These are phyloP conservation scores for Selaginella tamariscina DNA, from an alignment of 75 land plant species.

Conservation along the genomic window DNA sequence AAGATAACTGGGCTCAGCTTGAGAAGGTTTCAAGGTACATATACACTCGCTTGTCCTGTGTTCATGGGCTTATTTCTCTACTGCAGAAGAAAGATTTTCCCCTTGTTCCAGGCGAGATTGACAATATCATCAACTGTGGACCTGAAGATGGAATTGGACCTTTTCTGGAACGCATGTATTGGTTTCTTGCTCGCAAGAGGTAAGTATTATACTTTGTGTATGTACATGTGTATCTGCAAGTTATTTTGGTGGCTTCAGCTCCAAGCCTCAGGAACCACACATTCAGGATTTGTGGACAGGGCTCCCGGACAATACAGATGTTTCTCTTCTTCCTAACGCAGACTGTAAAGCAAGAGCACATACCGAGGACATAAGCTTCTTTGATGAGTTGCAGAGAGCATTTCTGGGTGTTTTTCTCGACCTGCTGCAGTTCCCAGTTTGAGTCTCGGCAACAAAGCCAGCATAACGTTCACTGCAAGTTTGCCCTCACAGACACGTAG, in stretches of 20 bases:
- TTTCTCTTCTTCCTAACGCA: constrained; percentile 2
- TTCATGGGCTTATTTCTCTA: neutral
- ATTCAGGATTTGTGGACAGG: neutral
- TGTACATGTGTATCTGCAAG: constrained; percentile 6
- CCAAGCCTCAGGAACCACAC: neutral
- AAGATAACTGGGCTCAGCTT: constrained; percentile 31
- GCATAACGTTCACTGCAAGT: too few species aligned
- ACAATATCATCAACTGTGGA: constrained; percentile 24
- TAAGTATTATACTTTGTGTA: constrained; percentile 7
- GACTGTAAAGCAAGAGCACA: neutral
- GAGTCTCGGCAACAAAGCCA: too few species aligned
- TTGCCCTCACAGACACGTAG: too few species aligned
- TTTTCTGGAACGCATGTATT: constrained; percentile 28
- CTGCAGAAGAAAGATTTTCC: constrained; percentile 28
- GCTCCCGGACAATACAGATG: constrained; percentile 1
- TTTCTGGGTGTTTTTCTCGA: too few species aligned
- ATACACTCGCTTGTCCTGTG: too few species aligned
- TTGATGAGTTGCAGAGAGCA: neutral
- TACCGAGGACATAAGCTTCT: neutral
- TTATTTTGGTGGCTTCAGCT: neutral
- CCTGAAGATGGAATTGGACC: constrained; percentile 27
- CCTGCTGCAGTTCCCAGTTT: too few species aligned
- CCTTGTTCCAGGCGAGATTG: constrained; percentile 28
- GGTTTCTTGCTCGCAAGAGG: constrained; percentile 25
- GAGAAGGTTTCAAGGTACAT: constrained; percentile 25